phyloP scores from a whole-genome alignment of 805 yeast species.

The Yamadazyma laniorum region DNA sequence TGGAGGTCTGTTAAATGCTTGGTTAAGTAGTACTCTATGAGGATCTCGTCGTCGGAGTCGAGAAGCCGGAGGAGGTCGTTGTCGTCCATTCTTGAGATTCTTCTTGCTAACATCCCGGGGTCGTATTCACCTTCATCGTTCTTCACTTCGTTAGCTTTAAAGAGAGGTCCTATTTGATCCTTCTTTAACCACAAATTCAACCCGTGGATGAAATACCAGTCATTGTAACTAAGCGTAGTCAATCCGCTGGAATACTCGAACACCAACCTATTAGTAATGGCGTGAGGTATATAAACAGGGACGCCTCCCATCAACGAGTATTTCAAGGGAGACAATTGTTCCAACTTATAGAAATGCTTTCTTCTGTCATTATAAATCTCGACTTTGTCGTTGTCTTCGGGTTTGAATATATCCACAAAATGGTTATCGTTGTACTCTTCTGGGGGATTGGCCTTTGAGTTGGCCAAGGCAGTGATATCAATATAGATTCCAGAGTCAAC shows the following conservation, averaged over 20 bases:
- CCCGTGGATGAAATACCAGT: constrained; percentile 17
- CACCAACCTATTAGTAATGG: constrained; percentile 15
- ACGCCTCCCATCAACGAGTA: constrained; percentile 54
- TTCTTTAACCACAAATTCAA: constrained; percentile 18
- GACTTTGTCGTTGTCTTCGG: constrained; percentile 8
- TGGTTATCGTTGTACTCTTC: constrained; percentile 16
- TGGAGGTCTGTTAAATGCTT: constrained; percentile 21
- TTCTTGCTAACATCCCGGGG: constrained; percentile 4
- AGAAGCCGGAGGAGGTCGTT: constrained; percentile 17
- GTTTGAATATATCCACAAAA: constrained; percentile 9
- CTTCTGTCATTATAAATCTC: constrained; percentile 49
- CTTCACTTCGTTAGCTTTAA: constrained; percentile 12
- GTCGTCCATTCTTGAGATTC: constrained; percentile 14
- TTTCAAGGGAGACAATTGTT: constrained; percentile 51
- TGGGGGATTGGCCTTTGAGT: constrained; percentile 16
- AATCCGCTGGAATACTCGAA: constrained; percentile 21
- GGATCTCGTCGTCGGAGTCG: constrained; percentile 16
- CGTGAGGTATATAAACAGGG: constrained; percentile 20
- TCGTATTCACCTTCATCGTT: constrained; percentile 9
- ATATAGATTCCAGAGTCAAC: constrained; percentile 56
- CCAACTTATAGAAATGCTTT: constrained; percentile 49
- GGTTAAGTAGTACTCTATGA: constrained; percentile 21
- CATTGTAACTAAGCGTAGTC: constrained; percentile 15
- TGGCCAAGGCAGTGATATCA: constrained; percentile 49
- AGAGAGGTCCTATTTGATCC: constrained; percentile 11